These are phyloP conservation scores for Galerina sulciceps DNA, from an alignment of 768 basidiomycete genomes.

Conservation along the genomic window DNA sequence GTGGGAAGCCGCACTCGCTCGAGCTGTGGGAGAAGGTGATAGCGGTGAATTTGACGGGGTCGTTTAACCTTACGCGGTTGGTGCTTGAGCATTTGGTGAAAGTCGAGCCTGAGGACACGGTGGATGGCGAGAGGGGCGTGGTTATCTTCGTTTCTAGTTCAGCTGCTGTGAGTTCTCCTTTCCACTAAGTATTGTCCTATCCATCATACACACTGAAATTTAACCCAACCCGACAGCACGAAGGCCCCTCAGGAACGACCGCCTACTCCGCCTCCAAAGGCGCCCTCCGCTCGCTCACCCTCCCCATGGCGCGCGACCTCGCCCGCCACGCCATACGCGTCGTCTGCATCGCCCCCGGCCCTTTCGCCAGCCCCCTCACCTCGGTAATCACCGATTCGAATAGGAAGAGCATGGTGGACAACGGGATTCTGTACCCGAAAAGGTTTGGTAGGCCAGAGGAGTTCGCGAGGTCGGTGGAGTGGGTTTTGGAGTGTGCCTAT, in stretches of 20 bases:
- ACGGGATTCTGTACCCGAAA: constrained; percentile 46
- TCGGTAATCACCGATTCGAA: constrained; percentile 38
- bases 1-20: no score
- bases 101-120: no score
- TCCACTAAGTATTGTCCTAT: no score
- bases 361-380: constrained; percentile 52
- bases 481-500: constrained; percentile 54
- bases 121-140: constrained; percentile 60
- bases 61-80: background rate
- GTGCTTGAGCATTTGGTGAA: no score
- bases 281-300: constrained; percentile 57
- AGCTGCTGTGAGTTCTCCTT: constrained; percentile 56
- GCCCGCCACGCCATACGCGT: constrained; percentile 56
- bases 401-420: constrained; percentile 39
- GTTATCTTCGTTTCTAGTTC: constrained; percentile 59
- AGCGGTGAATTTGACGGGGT: no score
- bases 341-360: constrained; percentile 58
- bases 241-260: constrained; percentile 60
- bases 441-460: constrained; percentile 52
- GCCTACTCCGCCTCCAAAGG: constrained; percentile 64
- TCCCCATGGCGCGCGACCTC: constrained; percentile 66
- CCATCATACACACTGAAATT: no score
- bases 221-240: constrained; percentile 38
- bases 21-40: no score
- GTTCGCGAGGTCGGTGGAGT: constrained; percentile 53